Evolutionary conservation across 1,139 yeast species (phyloP), one percentile per base, ranked within the genome.

Genomic region (Suhomyces maxii): DNA sequence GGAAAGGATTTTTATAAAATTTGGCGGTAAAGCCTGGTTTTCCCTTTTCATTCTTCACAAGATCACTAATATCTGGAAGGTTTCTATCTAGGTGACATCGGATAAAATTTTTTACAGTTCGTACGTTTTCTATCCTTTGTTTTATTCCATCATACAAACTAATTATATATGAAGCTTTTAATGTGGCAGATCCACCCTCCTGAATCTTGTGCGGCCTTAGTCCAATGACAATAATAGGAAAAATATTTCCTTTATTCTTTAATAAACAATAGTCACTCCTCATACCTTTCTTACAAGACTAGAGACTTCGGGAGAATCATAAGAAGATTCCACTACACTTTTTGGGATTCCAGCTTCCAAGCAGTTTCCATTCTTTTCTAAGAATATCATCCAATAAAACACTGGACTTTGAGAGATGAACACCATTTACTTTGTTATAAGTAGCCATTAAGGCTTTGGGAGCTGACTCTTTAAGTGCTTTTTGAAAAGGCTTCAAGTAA

Each of bases 401-500:
- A 45, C 67, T 63, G 36, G 72, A 67, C 53, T 82, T 79, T 11
- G 83, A 76, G 40, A 68, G 80, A 58, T 80, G 85, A 32, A 63
- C 74, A 31, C 86, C 86, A 53, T 80, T 80, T 53, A 82, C 72
- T 56, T 75, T 80, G 65, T 81, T 82, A 65, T 82, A 82, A 43
- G 82, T 70, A 37, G 84, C 77, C 87, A 82, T 82, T 49, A 82
- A 63, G 30, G 79, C 68, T 39, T 66, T 68, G 34, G 86, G 86
- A 48, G 72, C 57, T 14, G 83, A 52, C 47, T 72, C 73, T 51
- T 79, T 68, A 37, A 81, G 60, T 8, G 85, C 84, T 42, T 82
- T 58, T 62, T 82, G 83, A 69, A 83, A 83, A 2, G 88, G 86
- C 54, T 77, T 71, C 55, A 82, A 65, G 57, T 83, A 83, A 45